phyloP scores from a whole-genome alignment of 2,329 filamentous ascomycete species.

The Fonsecaea pugnacius region DNA sequence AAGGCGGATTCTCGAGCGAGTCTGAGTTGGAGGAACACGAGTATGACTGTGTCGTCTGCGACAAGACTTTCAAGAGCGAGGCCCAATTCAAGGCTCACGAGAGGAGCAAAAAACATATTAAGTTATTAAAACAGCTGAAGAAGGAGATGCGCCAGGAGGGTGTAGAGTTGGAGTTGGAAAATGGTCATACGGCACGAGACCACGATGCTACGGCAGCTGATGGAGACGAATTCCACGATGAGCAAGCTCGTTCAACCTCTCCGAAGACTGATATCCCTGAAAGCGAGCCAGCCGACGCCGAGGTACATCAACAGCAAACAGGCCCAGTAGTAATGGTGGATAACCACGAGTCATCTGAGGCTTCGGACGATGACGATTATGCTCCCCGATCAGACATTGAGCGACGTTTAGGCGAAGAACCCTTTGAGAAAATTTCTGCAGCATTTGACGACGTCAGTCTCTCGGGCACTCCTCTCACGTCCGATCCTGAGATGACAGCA shows the following conservation, averaged over 20 bases:
- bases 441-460: conserved; percentile 35
- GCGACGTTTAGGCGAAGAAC: conserved; percentile 42
- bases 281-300: conserved; percentile 14
- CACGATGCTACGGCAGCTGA: conserved; percentile 26
- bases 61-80: conserved; percentile 80
- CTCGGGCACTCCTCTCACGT: conserved; percentile 27
- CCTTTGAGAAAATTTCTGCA: conserved; percentile 23
- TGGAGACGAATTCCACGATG: conserved; percentile 27
- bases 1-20: conserved; percentile 51
- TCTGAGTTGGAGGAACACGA: conserved; percentile 57
- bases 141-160: conserved; percentile 84
- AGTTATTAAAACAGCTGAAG: conserved; percentile 78
- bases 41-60: conserved; percentile 67
- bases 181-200: conserved; percentile 10
- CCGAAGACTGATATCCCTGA: not conserved
- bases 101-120: conserved; percentile 94
- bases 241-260: not conserved
- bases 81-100: conserved; percentile 91
- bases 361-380: conserved; percentile 50
- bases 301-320: not conserved
- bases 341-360: conserved; percentile 26
- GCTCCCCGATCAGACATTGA: conserved; percentile 49
- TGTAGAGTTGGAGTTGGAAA: conserved; percentile 47
- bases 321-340: conserved; percentile 15
- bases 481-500: conserved; percentile 34